These are phyloP conservation scores for Ophiostoma tasmaniense DNA, from an alignment of 2,329 filamentous ascomycete species.

Conservation along the genomic window DNA sequence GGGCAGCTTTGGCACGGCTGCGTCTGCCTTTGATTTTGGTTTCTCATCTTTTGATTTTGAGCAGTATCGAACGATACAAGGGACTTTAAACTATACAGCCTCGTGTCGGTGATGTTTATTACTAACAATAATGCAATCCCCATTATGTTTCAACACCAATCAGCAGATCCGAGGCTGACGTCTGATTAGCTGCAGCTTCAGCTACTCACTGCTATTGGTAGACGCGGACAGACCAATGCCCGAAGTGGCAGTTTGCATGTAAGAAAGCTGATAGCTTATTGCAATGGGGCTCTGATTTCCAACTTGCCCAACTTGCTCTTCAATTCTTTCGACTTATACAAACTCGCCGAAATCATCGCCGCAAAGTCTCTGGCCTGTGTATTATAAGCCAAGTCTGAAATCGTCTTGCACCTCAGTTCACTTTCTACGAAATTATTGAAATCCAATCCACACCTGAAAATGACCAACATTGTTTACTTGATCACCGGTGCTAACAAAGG, in stretches of 20 bases:
- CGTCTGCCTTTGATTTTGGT: neutral
- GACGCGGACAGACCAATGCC: neutral
- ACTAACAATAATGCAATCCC: too few relatives aligned
- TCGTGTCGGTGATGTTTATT: neutral
- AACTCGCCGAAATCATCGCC: neutral
- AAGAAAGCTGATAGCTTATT: neutral
- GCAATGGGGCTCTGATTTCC: neutral
- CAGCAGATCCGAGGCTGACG: neutral
- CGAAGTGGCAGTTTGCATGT: neutral
- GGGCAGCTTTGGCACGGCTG: neutral
- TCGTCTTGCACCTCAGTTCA: neutral
- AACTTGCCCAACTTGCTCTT: neutral
- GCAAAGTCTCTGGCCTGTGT: neutral
- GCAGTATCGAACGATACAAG: neutral
- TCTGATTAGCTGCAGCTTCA: neutral
- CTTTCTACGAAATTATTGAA: neutral
- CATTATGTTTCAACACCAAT: neutral
- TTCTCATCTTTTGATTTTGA: neutral
- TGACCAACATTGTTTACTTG: neutral
- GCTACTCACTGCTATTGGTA: neutral
- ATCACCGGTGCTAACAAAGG: neutral
- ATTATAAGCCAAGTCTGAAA: neutral
- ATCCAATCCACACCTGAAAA: neutral
- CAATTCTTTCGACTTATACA: neutral
- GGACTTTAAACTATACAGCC: neutral